Percentiles rank a stretch among this genome's conserved stretches.
Evolutionary conservation across 306 rosid species (phyloP).

Genomic region (Rubus parviflorus): DNA sequence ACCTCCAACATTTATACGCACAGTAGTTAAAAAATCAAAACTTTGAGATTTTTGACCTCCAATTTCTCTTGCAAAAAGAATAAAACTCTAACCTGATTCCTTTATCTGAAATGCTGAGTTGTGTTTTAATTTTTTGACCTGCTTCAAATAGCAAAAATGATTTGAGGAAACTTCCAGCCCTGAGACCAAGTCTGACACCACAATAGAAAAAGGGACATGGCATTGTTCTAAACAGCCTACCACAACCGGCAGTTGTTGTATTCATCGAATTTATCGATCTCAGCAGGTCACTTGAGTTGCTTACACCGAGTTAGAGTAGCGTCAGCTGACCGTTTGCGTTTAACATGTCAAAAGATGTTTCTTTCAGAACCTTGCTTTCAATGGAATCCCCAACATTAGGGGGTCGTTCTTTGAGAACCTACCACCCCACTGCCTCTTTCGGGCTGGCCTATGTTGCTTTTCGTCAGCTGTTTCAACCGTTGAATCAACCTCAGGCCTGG

Average conservation of each 20-base stretch:
- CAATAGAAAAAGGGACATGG: neutral
- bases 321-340: neutral
- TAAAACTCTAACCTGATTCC: neutral
- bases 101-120: neutral
- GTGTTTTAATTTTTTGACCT: slow-evolving; percentile 1
- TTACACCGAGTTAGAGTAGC: neutral
- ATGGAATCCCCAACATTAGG: neutral
- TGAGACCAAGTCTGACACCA: slow-evolving; percentile 8
- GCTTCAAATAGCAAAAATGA: slow-evolving; percentile 7
- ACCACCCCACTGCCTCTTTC: slow-evolving; percentile 68
- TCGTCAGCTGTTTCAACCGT: slow-evolving; percentile 31
- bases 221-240: neutral
- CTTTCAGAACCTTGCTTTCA: slow-evolving; percentile 7
- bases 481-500: slow-evolving; percentile 35
- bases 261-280: neutral
- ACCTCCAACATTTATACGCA: neutral
- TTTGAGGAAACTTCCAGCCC: slow-evolving; percentile 4
- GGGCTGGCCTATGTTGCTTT: slow-evolving; percentile 55
- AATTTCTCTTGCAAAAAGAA: neutral
- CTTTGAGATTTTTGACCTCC: neutral
- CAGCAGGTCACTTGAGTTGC: neutral
- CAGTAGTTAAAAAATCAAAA: neutral
- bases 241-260: neutral
- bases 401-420: slow-evolving; percentile 12
- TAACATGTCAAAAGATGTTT: neutral